phyloP scores from a whole-genome alignment of 768 basidiomycete genomes.

The Termitomyces sp. region DNA sequence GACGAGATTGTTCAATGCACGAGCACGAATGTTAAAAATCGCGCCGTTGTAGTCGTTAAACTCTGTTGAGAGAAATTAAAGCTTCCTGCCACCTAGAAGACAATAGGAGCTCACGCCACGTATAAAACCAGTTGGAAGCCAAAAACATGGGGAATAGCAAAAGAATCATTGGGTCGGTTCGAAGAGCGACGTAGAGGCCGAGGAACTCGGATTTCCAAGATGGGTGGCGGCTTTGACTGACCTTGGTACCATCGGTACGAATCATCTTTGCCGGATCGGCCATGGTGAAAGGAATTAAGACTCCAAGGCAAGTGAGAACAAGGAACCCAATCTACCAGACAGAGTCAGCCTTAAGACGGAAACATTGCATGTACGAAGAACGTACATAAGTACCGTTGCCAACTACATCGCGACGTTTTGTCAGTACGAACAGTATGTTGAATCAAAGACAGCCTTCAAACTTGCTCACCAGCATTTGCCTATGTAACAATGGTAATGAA shows the following conservation, averaged over 20 bases:
- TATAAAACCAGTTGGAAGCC: conserved; percentile 82
- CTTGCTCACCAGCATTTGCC: conserved; percentile 34
- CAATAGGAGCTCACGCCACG: conserved; percentile 57
- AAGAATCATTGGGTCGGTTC: conserved; percentile 65
- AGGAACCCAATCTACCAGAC: conserved; percentile 69
- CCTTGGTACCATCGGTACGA: conserved; percentile 70
- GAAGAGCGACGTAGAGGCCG: conserved; percentile 63
- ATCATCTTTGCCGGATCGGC: conserved; percentile 68
- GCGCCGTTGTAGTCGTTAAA: conserved; percentile 77
- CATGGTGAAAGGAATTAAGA: conserved; percentile 63
- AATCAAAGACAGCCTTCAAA: background rate
- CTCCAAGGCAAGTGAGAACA: conserved; percentile 64
- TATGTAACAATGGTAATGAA: conserved; percentile 20
- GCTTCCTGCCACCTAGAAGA: conserved; percentile 1
- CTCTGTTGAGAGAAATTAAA: conserved; percentile 34
- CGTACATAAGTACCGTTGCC: conserved; percentile 74
- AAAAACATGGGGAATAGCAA: conserved; percentile 86
- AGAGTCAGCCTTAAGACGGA: background rate
- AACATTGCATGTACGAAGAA: background rate
- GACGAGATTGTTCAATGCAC: conserved; percentile 70
- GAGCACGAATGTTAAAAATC: conserved; percentile 74
- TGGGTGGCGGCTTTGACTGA: conserved; percentile 56
- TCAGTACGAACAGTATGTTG: background rate
- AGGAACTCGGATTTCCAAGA: conserved; percentile 78
- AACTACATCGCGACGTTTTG: conserved; percentile 33